Evolutionary conservation across 805 yeast species (phyloP).

Genomic region (Candida anglica): DNA sequence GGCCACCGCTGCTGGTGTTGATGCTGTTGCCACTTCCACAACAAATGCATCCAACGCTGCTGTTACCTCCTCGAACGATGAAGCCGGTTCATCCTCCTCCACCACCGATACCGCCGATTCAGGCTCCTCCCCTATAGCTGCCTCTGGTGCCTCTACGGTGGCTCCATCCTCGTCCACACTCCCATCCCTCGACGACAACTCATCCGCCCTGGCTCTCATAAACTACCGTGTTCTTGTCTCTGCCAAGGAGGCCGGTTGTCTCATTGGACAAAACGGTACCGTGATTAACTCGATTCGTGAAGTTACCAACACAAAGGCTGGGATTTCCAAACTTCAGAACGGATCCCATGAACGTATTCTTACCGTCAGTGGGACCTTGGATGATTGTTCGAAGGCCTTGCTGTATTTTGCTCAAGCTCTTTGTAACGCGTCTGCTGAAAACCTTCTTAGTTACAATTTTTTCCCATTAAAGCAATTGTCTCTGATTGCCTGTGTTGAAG

Average conservation of each 20-base stretch:
- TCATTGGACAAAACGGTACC: constrained; percentile 81
- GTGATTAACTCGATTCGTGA: constrained; percentile 75
- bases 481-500: constrained; percentile 47
- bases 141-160: neutral
- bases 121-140: constrained; percentile 2
- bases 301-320: constrained; percentile 76
- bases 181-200: constrained; percentile 23
- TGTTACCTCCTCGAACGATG: neutral
- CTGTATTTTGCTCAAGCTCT: constrained; percentile 67
- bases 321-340: constrained; percentile 73
- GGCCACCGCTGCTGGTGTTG: constrained; percentile 2
- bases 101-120: neutral
- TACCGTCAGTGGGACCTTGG: constrained; percentile 71
- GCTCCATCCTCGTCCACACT: constrained; percentile 13
- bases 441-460: constrained; percentile 40
- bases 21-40: neutral
- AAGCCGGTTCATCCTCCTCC: neutral
- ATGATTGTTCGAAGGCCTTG: constrained; percentile 64
- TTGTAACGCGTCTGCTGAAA: constrained; percentile 36
- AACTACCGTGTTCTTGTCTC: constrained; percentile 62
- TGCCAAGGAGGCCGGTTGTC: constrained; percentile 83
- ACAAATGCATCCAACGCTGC: constrained; percentile 1
- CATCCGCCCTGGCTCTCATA: constrained; percentile 28
- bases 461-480: constrained; percentile 60
- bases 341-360: constrained; percentile 82